Percentiles rank a stretch among this genome's conserved stretches.
Conservation (phyloP, 2,329 filamentous ascomycete genomes). For the Pseudophaeomoniella oleicola region DNA sequence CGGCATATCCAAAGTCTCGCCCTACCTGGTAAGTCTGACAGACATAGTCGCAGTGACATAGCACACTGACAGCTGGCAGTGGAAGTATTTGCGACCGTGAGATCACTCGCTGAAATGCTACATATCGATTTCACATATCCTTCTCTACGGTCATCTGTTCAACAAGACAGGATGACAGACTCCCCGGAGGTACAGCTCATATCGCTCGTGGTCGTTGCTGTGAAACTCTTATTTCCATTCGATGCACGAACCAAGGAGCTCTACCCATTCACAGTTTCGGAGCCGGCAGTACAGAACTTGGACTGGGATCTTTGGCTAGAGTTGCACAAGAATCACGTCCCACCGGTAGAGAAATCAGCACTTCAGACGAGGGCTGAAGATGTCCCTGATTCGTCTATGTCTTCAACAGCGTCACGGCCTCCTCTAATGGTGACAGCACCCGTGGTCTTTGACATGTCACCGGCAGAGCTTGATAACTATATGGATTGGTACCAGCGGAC, state of each 20-base stretch:
- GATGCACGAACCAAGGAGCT: conserved; percentile 43
- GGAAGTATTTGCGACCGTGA: conserved; percentile 35
- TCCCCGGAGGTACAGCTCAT: conserved; percentile 65
- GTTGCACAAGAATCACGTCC: conserved; percentile 27
- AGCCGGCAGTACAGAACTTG: conserved; percentile 46
- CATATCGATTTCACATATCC: conserved; percentile 45
- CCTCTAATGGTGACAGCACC: conserved; percentile 35
- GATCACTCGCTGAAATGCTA: conserved; percentile 38
- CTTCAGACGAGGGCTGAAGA: neutral
- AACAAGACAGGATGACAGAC: conserved; percentile 32
- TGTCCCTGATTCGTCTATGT: neutral
- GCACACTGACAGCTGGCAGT: conserved; percentile 11
- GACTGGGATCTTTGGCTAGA: conserved; percentile 60
- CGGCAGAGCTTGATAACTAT: conserved; percentile 55
- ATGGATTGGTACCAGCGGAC: conserved; percentile 64
- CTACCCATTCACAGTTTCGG: conserved; percentile 33
- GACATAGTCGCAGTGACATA: conserved; percentile 6
- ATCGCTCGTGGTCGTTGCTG: conserved; percentile 55
- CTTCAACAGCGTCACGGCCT: too few species aligned
- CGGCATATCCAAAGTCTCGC: conserved; percentile 57
- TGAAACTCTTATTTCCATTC: conserved; percentile 69
- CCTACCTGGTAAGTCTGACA: conserved; percentile 48
- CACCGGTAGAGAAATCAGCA: neutral
- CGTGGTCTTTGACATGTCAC: conserved; percentile 48
- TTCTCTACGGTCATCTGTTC: conserved; percentile 23